phyloP scores from a whole-genome alignment of 176 grass and related monocot genomes.

The Pharus latifolius region DNA sequence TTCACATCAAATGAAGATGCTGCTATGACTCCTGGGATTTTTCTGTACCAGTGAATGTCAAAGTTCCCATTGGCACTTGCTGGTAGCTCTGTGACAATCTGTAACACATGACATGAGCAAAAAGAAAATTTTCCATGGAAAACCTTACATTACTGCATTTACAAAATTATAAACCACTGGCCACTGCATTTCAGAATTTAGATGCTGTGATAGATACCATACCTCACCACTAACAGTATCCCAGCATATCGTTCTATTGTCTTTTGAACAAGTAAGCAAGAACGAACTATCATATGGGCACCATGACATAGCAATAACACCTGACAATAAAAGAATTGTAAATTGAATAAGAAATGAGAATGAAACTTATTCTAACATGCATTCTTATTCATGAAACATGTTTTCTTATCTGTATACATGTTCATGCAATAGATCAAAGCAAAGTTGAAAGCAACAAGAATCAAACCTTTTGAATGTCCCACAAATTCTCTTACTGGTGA shows the following conservation, averaged over 20 bases:
- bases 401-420: too few relatives aligned
- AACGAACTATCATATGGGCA: slow-evolving; percentile 96
- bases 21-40: slow-evolving; percentile 88
- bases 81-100: slow-evolving; percentile 93
- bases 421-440: background rate
- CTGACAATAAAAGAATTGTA: slow-evolving; percentile 27
- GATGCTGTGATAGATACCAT: slow-evolving; percentile 4
- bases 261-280: slow-evolving; percentile 96
- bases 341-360: slow-evolving; percentile 4
- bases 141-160: too few relatives aligned
- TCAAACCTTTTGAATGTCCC: slow-evolving; percentile 93
- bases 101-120: slow-evolving; percentile 7
- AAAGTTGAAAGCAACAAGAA: slow-evolving; percentile 14
- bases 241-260: slow-evolving; percentile 99
- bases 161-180: background rate
- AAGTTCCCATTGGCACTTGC: slow-evolving; percentile 87
- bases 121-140: too few relatives aligned
- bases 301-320: slow-evolving; percentile 99
- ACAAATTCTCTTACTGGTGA: slow-evolving; percentile 92
- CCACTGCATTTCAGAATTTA: background rate
- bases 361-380: background rate
- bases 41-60: slow-evolving; percentile 94
- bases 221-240: slow-evolving; percentile 96
- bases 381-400: too few relatives aligned
- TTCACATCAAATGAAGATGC: slow-evolving; percentile 93